Evolutionary conservation across 2,329 filamentous ascomycete genomes (phyloP).

Genomic region (Juglanconis juglandina): DNA sequence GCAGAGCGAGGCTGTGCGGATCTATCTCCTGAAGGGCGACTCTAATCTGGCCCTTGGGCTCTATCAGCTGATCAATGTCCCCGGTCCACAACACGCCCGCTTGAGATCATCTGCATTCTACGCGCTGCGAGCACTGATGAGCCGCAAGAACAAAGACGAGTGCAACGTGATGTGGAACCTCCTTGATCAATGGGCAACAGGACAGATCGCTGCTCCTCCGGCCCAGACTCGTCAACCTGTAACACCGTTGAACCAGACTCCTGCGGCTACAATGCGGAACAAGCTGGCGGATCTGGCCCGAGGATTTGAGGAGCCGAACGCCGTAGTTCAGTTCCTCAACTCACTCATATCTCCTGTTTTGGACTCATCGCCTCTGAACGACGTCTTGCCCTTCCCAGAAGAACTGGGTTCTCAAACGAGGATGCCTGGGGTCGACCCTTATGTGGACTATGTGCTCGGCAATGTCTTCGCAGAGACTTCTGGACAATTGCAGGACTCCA

Average conservation of each 20-base stretch:
- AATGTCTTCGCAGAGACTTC: conserved; percentile 68
- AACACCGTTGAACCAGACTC: conserved; percentile 21
- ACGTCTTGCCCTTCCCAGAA: conserved; percentile 83
- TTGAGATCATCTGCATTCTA: conserved; percentile 82
- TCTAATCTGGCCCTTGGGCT: conserved; percentile 72
- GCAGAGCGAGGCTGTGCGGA: conserved; percentile 68
- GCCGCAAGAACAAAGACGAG: conserved; percentile 65
- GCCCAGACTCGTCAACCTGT: conserved; percentile 13
- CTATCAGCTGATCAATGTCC: conserved; percentile 75
- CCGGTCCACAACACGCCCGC: conserved; percentile 47
- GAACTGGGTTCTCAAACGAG: conserved; percentile 73
- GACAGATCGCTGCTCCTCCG: conserved; percentile 42
- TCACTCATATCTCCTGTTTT: conserved; percentile 66
- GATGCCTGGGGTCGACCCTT: conserved; percentile 80
- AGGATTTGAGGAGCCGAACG: conserved; percentile 80
- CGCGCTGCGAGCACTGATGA: conserved; percentile 71
- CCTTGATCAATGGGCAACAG: conserved; percentile 76
- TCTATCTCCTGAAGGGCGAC: conserved; percentile 62
- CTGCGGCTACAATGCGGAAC: conserved; percentile 50
- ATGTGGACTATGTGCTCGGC: conserved; percentile 86
- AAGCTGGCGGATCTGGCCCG: conserved; percentile 72
- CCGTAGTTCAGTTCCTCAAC: conserved; percentile 76
- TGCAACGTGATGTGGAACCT: conserved; percentile 74
- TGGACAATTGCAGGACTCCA: conserved; percentile 61
- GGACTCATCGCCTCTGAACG: conserved; percentile 61